Evolutionary conservation across 805 yeast genomes (phyloP), one percentile per base, ranked within the genome.

Genomic region (Yamadazyma scolyti): DNA sequence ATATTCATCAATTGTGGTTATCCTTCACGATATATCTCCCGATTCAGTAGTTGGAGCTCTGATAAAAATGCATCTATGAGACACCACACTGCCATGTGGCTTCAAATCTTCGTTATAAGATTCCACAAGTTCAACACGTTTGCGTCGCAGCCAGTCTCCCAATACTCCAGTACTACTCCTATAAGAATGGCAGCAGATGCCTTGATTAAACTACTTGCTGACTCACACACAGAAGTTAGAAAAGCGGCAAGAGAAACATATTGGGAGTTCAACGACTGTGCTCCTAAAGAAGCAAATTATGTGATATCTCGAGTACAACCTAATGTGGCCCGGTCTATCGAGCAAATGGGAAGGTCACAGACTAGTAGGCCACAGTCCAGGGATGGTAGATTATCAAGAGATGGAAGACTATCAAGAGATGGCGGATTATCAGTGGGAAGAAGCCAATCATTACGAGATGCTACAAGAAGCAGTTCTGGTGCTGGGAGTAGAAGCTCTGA

Each of bases 221-320:
- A 89, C 52, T 85, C 96, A 0, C 82, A 82, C 36, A 86, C 89
- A 0, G 61, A 73, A 0, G 96, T 85, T 0, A 70, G 97, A 42
- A 94, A 79, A 45, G 62, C 76, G 0, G 83, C 81, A 63, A 72
- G 95, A 50, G 61, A 66, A 3, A 68, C 87, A 0, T 90, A 71
- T 47, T 89, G 96, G 96, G 62, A 73, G 9, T 71, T 76, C 33
- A 70, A 68, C 43, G 65, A 61, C 13, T 47, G 68, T 5, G 82
- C 75, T 57, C 82, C 85, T 0, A 47, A 55, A 0, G 58, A 63
- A 9, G 82, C 79, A 0, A 73, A 69, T 10, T 42, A 39, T 10
- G 37, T 76, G 7, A 41, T 66, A 11, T 25, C 47, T 8, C 59
- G 50, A 21, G 42, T 75, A 16, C 82, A 76, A 31, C 31, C 59